Conservation (phyloP, 352 stramenopile species). For the Salisapilia sapeloensis region DNA sequence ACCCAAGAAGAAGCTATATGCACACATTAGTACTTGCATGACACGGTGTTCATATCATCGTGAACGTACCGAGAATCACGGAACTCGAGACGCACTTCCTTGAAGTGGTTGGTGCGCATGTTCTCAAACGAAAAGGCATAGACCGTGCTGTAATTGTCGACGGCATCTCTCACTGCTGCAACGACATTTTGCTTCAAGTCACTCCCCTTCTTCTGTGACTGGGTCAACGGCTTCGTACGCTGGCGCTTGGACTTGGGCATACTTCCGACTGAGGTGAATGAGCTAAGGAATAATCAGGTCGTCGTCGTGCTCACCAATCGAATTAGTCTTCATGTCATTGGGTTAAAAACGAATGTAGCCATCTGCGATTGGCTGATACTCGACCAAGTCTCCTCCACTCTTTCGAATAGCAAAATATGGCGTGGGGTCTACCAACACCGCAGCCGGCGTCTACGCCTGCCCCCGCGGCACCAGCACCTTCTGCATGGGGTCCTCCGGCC, state of each 20-base stretch:
- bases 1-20: conserved; percentile 91
- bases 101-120: conserved; percentile 98
- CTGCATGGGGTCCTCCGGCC: conserved; percentile 2
- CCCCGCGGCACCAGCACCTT: conserved; percentile 8
- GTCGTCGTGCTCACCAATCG: no score
- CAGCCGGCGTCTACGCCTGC: conserved; percentile 6
- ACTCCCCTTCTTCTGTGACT: conserved; percentile 92
- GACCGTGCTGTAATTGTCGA: conserved; percentile 86
- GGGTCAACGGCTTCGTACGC: conserved; percentile 85
- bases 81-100: conserved; percentile 95
- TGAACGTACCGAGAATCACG: conserved; percentile 78
- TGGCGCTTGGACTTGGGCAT: conserved; percentile 84
- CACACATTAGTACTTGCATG: background rate
- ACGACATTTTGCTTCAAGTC: conserved; percentile 94
- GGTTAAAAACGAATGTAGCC: no score
- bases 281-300: no score
- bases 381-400: no score
- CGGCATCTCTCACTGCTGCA: conserved; percentile 83
- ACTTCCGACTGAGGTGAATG: background rate
- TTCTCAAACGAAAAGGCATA: conserved; percentile 98
- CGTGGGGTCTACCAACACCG: background rate
- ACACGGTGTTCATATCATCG: background rate
- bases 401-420: no score
- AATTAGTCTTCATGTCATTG: no score
- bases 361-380: no score